Conservation (phyloP, 2,329 filamentous ascomycete genomes). For the Penicillium sp. region DNA sequence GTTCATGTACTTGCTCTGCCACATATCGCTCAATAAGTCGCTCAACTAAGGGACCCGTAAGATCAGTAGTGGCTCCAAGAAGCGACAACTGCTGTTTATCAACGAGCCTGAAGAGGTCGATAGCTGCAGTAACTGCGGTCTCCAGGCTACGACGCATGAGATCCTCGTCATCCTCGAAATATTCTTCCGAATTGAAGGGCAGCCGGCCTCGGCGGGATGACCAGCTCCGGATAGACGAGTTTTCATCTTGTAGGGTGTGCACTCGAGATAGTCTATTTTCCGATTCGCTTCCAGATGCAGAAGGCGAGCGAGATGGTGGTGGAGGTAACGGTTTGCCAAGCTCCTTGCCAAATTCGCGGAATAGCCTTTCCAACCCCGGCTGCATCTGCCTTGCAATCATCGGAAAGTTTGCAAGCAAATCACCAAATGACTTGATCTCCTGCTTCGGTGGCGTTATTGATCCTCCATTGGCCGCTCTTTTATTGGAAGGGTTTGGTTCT, state of each 20-base stretch:
- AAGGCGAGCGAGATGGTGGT: slow-evolving; percentile 61
- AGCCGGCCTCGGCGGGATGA: slow-evolving; percentile 47
- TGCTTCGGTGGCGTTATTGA: slow-evolving; percentile 69
- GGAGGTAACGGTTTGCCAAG: slow-evolving; percentile 85
- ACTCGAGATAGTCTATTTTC: slow-evolving; percentile 32
- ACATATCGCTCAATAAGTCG: slow-evolving; percentile 94
- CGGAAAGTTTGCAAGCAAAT: slow-evolving; percentile 88
- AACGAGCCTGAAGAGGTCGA: slow-evolving; percentile 93
- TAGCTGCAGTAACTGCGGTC: slow-evolving; percentile 88
- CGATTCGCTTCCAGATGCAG: slow-evolving; percentile 59
- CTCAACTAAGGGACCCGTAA: slow-evolving; percentile 91
- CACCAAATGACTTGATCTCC: slow-evolving; percentile 87
- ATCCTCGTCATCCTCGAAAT: slow-evolving; percentile 88
- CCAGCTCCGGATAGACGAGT: slow-evolving; percentile 42
- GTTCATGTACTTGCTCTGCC: slow-evolving; percentile 86
- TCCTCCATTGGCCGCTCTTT: slow-evolving; percentile 38
- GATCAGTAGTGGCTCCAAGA: slow-evolving; percentile 87
- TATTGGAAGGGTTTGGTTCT: slow-evolving; percentile 30
- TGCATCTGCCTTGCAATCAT: slow-evolving; percentile 98
- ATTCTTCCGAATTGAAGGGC: slow-evolving; percentile 68
- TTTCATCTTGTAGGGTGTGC: slow-evolving; percentile 48
- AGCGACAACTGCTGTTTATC: slow-evolving; percentile 95
- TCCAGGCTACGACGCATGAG: slow-evolving; percentile 87
- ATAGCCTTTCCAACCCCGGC: slow-evolving; percentile 83
- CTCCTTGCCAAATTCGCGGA: slow-evolving; percentile 84